Conservation (phyloP, 2,329 filamentous ascomycete genomes). For the Mariannaea sp. region DNA sequence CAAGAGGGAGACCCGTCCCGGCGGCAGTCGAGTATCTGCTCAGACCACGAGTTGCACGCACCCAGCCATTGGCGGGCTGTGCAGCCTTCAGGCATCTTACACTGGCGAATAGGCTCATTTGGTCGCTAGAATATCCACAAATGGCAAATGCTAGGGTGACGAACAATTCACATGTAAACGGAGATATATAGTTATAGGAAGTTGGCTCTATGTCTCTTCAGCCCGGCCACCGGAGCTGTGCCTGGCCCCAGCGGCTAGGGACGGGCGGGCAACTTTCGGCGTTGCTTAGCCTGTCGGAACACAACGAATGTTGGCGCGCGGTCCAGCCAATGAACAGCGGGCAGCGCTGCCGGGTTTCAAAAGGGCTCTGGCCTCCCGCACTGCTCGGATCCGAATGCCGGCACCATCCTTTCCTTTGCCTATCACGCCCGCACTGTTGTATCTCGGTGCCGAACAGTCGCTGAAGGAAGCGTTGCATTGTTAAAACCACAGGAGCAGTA, state of each 20-base stretch:
- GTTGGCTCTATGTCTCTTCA: constrained; percentile 2
- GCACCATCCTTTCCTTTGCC: constrained; percentile 6
- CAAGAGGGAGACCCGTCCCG: constrained; percentile 63
- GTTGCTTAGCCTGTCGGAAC: constrained; percentile 12
- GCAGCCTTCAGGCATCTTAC: constrained; percentile 26
- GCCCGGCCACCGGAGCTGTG: constrained; percentile 15
- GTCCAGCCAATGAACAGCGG: constrained; percentile 10
- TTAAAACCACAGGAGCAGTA: no score
- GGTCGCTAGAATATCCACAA: not conserved
- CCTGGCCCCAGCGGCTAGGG: constrained; percentile 16
- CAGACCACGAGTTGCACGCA: constrained; percentile 17
- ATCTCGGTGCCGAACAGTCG: constrained; percentile 2
- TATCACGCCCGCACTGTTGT: no score
- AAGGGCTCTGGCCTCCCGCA: not conserved
- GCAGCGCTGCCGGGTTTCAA: constrained; percentile 1
- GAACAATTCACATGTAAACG: not conserved
- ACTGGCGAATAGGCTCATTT: constrained; percentile 29
- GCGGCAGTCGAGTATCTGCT: constrained; percentile 40
- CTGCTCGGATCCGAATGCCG: not conserved
- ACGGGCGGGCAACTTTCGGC: constrained; percentile 12
- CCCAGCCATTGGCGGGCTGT: constrained; percentile 27
- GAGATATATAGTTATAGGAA: constrained; percentile 9
- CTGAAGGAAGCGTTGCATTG: not conserved
- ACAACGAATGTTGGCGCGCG: not conserved
- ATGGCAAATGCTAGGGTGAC: constrained; percentile 8